phyloP scores from a whole-genome alignment of 2,329 filamentous ascomycete genomes.

The Neofusicoccum cordaticola region DNA sequence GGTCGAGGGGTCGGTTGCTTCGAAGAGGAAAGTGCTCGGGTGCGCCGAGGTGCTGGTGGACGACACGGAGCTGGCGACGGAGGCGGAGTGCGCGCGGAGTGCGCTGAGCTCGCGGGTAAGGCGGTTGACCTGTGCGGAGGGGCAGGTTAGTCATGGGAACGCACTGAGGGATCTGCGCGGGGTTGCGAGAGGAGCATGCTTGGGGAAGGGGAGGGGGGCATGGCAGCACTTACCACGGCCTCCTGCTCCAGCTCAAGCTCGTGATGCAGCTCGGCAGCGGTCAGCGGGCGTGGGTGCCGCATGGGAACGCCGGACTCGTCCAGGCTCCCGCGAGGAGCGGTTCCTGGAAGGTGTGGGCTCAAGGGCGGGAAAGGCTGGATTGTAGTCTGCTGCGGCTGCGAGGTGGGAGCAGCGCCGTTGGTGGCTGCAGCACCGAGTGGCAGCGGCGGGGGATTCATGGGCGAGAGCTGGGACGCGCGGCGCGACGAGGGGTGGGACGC shows the following conservation, averaged over 20 bases:
- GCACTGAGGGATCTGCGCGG: neutral
- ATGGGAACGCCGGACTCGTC: slow-evolving; percentile 61
- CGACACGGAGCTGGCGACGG: slow-evolving; percentile 52
- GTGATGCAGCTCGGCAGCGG: slow-evolving; percentile 81
- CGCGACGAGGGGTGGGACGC: slow-evolving; percentile 43
- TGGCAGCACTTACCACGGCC: slow-evolving; percentile 65
- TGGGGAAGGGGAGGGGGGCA: neutral
- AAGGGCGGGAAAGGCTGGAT: slow-evolving; percentile 35
- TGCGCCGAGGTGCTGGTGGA: slow-evolving; percentile 52
- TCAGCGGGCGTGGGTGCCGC: slow-evolving; percentile 82
- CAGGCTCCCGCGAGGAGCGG: slow-evolving; percentile 19
- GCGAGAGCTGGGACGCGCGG: slow-evolving; percentile 44
- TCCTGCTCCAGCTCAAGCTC: slow-evolving; percentile 95
- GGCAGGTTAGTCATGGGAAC: neutral
- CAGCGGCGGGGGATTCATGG: slow-evolving; percentile 47
- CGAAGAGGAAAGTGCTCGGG: slow-evolving; percentile 35
- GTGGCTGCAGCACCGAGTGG: slow-evolving; percentile 32
- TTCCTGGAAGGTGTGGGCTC: slow-evolving; percentile 30
- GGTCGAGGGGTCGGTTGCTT: slow-evolving; percentile 47
- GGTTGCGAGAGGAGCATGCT: neutral
- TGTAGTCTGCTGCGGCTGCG: slow-evolving; percentile 27
- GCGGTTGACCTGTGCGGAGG: slow-evolving; percentile 74
- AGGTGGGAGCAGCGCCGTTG: neutral
- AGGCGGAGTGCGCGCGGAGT: slow-evolving; percentile 68
- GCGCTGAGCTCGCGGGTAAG: slow-evolving; percentile 83